Conservation (phyloP, 352 stramenopile species). For the Pythium guiyangense region DNA sequence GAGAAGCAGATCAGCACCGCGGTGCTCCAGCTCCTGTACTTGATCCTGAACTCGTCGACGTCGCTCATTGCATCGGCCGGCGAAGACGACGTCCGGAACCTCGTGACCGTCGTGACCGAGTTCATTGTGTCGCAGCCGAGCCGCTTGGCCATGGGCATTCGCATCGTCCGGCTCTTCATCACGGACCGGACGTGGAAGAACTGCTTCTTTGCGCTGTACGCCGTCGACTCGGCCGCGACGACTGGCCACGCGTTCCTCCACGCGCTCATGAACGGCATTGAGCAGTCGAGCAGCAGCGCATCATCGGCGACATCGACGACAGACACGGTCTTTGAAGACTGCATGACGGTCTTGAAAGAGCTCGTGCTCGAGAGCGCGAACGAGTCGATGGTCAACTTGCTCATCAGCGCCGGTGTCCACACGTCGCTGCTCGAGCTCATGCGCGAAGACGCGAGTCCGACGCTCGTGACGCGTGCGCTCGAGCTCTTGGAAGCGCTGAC, state of each 20-base stretch:
- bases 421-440: slow-evolving; percentile 64
- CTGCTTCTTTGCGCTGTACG: slow-evolving; percentile 68
- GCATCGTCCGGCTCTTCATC: slow-evolving; percentile 78
- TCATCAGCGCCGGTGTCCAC: slow-evolving; percentile 68
- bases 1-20: slow-evolving; percentile 29
- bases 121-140: slow-evolving; percentile 55
- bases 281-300: slow-evolving; percentile 28
- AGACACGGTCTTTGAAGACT: slow-evolving; percentile 55
- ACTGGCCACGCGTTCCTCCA: slow-evolving; percentile 66
- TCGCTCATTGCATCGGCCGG: slow-evolving; percentile 42
- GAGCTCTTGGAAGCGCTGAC: slow-evolving; percentile 51
- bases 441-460: slow-evolving; percentile 26
- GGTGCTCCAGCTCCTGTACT: slow-evolving; percentile 60
- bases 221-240: slow-evolving; percentile 51
- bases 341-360: slow-evolving; percentile 52
- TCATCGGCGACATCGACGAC: slow-evolving; percentile 12
- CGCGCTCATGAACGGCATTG: slow-evolving; percentile 47
- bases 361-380: slow-evolving; percentile 58
- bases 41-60: slow-evolving; percentile 58
- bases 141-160: slow-evolving; percentile 48
- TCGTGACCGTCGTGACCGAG: slow-evolving; percentile 67
- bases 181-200: slow-evolving; percentile 56
- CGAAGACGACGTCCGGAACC: slow-evolving; percentile 54
- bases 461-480: slow-evolving; percentile 19
- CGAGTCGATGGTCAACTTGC: slow-evolving; percentile 52